Evolutionary conservation across 225 moss, liverwort and hornwort genomes (phyloP).

Genomic region (Asterella californica): DNA sequence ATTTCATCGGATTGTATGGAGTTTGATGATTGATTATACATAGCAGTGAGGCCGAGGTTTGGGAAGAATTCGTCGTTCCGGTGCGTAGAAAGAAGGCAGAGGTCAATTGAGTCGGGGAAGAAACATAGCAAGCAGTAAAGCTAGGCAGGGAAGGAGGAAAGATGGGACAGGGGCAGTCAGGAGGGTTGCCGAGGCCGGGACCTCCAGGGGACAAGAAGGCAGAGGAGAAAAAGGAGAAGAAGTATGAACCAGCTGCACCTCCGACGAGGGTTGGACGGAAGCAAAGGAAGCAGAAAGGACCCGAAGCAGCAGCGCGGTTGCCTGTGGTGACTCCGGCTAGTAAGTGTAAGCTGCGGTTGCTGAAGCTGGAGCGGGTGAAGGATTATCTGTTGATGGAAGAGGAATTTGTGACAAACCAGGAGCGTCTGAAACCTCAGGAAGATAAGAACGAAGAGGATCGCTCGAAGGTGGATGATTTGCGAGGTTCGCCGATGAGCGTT

Average conservation of each 20-base stretch:
- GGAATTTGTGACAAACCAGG: constrained; percentile 94
- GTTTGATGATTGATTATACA: background rate
- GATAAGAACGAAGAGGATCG: constrained; percentile 97
- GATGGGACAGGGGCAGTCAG: constrained; percentile 99
- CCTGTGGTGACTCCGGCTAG: constrained; percentile 88
- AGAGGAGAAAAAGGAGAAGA: constrained; percentile 98
- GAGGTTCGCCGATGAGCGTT: constrained; percentile 98
- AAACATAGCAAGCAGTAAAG: background rate
- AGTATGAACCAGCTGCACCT: constrained; percentile 93
- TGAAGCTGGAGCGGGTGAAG: constrained; percentile 94
- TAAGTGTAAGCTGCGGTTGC: constrained; percentile 88
- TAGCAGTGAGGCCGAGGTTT: background rate
- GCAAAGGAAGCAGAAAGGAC: constrained; percentile 93
- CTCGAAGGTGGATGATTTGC: constrained; percentile 90
- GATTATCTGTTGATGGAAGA: constrained; percentile 98
- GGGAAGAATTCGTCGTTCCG: background rate
- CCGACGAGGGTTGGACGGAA: constrained; percentile 93
- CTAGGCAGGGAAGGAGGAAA: background rate
- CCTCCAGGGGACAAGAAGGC: constrained; percentile 82
- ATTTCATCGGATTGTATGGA: background rate
- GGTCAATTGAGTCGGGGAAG: background rate
- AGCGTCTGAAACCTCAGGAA: constrained; percentile 96
- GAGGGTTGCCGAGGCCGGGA: constrained; percentile 72
- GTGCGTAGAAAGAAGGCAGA: background rate
- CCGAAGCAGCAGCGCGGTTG: constrained; percentile 89